Percentiles rank a stretch among this genome's conserved stretches.
Conservation (phyloP, 2,329 filamentous ascomycete species). For the Arthrobotrys conoides region DNA sequence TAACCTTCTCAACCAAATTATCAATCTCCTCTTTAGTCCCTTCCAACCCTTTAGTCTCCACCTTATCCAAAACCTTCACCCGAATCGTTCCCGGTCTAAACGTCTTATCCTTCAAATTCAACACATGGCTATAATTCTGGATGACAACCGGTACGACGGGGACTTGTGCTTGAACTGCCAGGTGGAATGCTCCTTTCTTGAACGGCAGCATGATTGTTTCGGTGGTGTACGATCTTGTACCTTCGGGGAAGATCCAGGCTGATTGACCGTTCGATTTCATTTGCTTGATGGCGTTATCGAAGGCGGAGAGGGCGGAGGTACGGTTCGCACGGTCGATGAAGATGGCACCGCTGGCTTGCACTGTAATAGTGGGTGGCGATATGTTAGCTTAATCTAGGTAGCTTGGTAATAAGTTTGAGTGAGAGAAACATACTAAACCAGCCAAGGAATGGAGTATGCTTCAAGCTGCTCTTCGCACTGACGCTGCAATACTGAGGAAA, state of each 20-base stretch:
- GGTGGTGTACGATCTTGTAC: constrained; percentile 88
- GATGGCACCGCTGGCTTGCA: constrained; percentile 85
- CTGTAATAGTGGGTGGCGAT: constrained; percentile 33
- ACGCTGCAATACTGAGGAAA: constrained; percentile 94
- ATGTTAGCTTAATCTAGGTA: not conserved
- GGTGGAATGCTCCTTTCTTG: constrained; percentile 98
- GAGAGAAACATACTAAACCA: constrained; percentile 78
- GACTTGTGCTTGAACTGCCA: constrained; percentile 93
- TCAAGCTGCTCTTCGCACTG: constrained; percentile 89
- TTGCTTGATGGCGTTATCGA: constrained; percentile 83
- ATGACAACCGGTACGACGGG: constrained; percentile 89
- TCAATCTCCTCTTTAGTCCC: constrained; percentile 79
- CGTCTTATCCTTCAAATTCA: constrained; percentile 75
- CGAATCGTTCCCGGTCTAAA: constrained; percentile 81
- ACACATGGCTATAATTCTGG: constrained; percentile 82
- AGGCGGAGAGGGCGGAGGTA: constrained; percentile 84
- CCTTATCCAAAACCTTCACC: constrained; percentile 84
- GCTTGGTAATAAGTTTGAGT: not conserved
- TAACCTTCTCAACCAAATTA: constrained; percentile 76
- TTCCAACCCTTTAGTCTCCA: constrained; percentile 79
- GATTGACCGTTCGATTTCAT: constrained; percentile 76
- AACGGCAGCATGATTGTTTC: constrained; percentile 89
- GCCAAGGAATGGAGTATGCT: constrained; percentile 84
- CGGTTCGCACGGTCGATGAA: constrained; percentile 95
- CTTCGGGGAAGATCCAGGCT: constrained; percentile 77